Percentiles rank a stretch among this genome's conserved stretches.
These are phyloP conservation scores for Phytophthora agathidicida DNA, from an alignment of 352 stramenopile genomes.

Conservation along the genomic window DNA sequence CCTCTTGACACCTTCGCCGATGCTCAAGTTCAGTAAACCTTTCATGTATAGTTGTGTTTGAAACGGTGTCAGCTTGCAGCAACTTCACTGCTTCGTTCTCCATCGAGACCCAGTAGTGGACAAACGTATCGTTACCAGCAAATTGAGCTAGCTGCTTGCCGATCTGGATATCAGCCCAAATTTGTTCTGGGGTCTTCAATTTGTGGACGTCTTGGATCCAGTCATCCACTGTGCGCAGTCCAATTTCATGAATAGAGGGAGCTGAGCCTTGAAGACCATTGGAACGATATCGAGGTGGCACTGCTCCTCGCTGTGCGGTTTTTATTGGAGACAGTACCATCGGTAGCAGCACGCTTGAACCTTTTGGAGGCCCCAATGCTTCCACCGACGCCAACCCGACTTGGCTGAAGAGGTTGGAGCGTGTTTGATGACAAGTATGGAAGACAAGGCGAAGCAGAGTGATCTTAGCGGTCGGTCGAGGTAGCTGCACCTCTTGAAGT, in stretches of 20 bases:
- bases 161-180: conserved; percentile 40
- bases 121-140: conserved; percentile 7
- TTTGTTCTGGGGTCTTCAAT: conserved; percentile 43
- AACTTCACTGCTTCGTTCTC: conserved; percentile 22
- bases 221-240: conserved; percentile 13
- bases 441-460: conserved; percentile 50
- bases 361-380: conserved; percentile 12
- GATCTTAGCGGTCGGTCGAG: conserved; percentile 14
- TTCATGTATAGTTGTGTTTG: neutral
- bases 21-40: conserved; percentile 16
- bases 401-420: conserved; percentile 59
- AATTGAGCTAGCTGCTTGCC: conserved; percentile 22
- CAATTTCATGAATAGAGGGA: neutral
- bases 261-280: neutral
- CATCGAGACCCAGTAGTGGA: conserved; percentile 11
- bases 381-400: conserved; percentile 44
- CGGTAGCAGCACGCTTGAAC: conserved; percentile 3
- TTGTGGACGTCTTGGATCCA: conserved; percentile 32
- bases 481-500: conserved; percentile 53
- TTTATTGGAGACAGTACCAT: conserved; percentile 16
- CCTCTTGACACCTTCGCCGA: conserved; percentile 12
- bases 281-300: neutral
- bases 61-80: too few relatives aligned
- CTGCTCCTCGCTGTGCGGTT: neutral
- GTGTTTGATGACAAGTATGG: conserved; percentile 49